Evolutionary conservation across 768 basidiomycete genomes (phyloP), one percentile per base, ranked within the genome.

Genomic region (Tricholoma furcatifolium): DNA sequence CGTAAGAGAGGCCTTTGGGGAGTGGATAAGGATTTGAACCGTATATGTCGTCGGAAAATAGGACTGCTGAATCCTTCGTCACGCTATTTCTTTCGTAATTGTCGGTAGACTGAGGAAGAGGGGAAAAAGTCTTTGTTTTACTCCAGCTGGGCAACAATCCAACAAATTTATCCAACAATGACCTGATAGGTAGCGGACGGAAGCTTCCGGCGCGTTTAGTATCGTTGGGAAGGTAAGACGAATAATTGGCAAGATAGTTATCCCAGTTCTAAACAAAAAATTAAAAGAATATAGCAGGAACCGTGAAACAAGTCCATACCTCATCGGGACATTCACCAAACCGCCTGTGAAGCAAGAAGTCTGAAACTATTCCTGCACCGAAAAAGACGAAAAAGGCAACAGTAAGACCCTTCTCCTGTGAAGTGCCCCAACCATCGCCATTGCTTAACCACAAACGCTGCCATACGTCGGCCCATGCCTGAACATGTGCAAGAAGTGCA

Each of bases 311-410:
- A 17, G 6, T 30, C 65, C 72, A 23, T 53, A 83, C 84, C 78
- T 87, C 77, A 59, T 87, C 85, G 12, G 86, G 86, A 67, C 82
- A 82, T 59, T 85, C 84, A 18, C 85, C 87, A 24, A 84, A 71
- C 68, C 74, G 76, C 46, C 66, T 64, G 27, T 70, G 68, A 39
- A 87, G 66, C n/a, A 75, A 70, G 79, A 79, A 87, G 61, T 89
- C 86, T 17, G 62, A 67, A 0, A 61, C 66, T 9, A 74, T 68
- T 1, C 87, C 87, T 10, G 68, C 35, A 11, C 65, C 59, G 14
- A 82, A 63, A 44, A 87, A 74, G 24, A 86, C 62, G 51, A 77
- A 80, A 61, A 74, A 85, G 8, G 74, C 77, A 3, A 81, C 81
- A 56, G 75, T 83, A 20, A 87, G 69, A 1, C 80, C 84, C 51